These are phyloP conservation scores for Macadamia tetraphylla DNA, from an alignment of 164 flowering plant genomes.

Conservation along the genomic window DNA sequence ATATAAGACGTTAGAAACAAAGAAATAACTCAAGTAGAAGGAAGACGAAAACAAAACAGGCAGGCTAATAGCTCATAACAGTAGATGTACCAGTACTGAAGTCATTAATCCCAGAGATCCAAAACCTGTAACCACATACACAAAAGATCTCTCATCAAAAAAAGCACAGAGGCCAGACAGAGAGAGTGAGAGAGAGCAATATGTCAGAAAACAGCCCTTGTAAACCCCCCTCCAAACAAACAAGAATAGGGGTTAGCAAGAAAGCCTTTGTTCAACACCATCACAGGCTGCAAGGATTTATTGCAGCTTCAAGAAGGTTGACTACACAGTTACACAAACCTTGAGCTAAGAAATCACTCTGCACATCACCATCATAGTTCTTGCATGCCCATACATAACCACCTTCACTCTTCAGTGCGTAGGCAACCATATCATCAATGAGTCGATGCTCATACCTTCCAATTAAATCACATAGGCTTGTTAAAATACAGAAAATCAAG, in stretches of 20 bases:
- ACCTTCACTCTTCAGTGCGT: slow-evolving; percentile 93
- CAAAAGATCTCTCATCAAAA: slow-evolving; percentile 1
- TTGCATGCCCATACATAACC: slow-evolving; percentile 99
- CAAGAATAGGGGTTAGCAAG: too few relatives aligned
- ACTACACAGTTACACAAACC: slow-evolving; percentile 34
- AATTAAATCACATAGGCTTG: slow-evolving; percentile 4
- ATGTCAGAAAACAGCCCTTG: background rate
- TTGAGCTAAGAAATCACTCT: slow-evolving; percentile 98
- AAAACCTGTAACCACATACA: slow-evolving; percentile 52
- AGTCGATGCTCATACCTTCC: slow-evolving; percentile 94
- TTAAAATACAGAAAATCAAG: background rate
- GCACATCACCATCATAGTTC: slow-evolving; percentile 97
- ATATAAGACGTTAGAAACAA: background rate
- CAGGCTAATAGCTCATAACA: background rate
- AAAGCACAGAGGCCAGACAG: background rate
- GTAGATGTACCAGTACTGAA: slow-evolving; percentile 68
- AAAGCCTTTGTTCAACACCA: background rate
- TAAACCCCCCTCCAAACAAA: background rate
- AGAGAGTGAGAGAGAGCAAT: too few relatives aligned
- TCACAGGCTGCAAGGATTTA: background rate
- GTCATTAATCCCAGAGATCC: slow-evolving; percentile 99
- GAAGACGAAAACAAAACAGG: background rate
- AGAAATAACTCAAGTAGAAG: background rate
- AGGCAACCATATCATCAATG: slow-evolving; percentile 98
- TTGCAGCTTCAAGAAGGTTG: background rate